Evolutionary conservation across 805 yeast genomes (phyloP).

Genomic region (Dipodascopsis uninucleata): DNA sequence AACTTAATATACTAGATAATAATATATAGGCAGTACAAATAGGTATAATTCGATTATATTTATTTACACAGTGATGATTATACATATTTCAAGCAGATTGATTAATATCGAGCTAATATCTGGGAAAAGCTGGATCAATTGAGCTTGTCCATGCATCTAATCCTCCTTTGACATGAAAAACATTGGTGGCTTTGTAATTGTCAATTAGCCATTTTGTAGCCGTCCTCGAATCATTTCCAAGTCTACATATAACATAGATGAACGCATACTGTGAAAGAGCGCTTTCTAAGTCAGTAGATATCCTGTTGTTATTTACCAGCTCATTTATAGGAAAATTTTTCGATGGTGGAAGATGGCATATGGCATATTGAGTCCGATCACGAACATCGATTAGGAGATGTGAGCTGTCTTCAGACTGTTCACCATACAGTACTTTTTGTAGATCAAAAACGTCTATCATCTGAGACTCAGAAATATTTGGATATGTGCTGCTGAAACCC

Average conservation of each 20-base stretch:
- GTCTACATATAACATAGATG: slow-evolving; percentile 70
- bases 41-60: not conserved
- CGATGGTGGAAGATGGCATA: slow-evolving; percentile 58
- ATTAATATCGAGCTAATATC: too few species aligned
- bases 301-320: slow-evolving; percentile 34
- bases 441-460: too few species aligned
- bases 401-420: too few species aligned
- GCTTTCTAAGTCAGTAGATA: slow-evolving; percentile 14
- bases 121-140: slow-evolving; percentile 60
- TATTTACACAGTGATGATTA: too few species aligned
- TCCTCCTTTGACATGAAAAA: slow-evolving; percentile 76
- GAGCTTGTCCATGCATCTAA: slow-evolving; percentile 60
- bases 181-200: slow-evolving; percentile 47
- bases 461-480: too few species aligned
- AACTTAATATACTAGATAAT: too few species aligned
- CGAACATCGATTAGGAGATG: slow-evolving; percentile 69
- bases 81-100: too few species aligned
- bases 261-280: not conserved
- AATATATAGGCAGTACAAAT: not conserved
- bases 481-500: too few species aligned
- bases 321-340: slow-evolving; percentile 61
- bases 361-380: slow-evolving; percentile 68
- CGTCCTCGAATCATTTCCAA: slow-evolving; percentile 85
- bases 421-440: too few species aligned
- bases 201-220: slow-evolving; percentile 60